phyloP scores from a whole-genome alignment of 1,284 basidiomycete species.

The Neolentinus lepideus region DNA sequence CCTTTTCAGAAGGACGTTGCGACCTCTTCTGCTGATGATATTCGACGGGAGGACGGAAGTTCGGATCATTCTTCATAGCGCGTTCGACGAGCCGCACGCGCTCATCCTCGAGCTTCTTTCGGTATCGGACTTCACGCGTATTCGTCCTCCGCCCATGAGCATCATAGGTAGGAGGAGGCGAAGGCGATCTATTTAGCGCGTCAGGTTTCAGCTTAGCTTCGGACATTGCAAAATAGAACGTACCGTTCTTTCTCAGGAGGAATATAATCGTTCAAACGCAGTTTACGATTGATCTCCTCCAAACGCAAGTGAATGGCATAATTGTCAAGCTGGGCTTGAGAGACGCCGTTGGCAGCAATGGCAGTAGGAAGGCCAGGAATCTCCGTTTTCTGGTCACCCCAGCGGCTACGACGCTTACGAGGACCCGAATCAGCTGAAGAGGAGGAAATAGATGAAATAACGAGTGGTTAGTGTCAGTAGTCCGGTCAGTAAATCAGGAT shows the following conservation, averaged over 20 bases:
- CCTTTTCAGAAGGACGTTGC: constrained; percentile 91
- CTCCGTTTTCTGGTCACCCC: constrained; percentile 88
- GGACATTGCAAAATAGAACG: constrained; percentile 11
- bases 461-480: constrained; percentile 52
- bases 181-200: constrained; percentile 68
- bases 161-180: constrained; percentile 97
- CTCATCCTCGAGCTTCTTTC: constrained; percentile 97
- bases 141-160: constrained; percentile 95
- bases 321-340: constrained; percentile 89
- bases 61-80: constrained; percentile 96
- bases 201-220: constrained; percentile 17
- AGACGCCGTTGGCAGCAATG: constrained; percentile 86
- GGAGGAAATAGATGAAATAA: constrained; percentile 18
- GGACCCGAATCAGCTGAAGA: constrained; percentile 74
- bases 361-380: constrained; percentile 89
- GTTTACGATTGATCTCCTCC: constrained; percentile 95
- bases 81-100: constrained; percentile 90
- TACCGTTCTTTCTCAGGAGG: constrained; percentile 93
- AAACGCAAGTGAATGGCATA: constrained; percentile 92
- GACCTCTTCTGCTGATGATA: constrained; percentile 93
- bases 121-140: constrained; percentile 96
- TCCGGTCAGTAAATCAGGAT: constrained; percentile 28
- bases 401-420: constrained; percentile 90
- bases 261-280: constrained; percentile 90
- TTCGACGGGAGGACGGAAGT: constrained; percentile 93